Evolutionary conservation across 345 rosid species (phyloP), one percentile per base, ranked within the genome.

Genomic region (Arabidopsis suecica): DNA sequence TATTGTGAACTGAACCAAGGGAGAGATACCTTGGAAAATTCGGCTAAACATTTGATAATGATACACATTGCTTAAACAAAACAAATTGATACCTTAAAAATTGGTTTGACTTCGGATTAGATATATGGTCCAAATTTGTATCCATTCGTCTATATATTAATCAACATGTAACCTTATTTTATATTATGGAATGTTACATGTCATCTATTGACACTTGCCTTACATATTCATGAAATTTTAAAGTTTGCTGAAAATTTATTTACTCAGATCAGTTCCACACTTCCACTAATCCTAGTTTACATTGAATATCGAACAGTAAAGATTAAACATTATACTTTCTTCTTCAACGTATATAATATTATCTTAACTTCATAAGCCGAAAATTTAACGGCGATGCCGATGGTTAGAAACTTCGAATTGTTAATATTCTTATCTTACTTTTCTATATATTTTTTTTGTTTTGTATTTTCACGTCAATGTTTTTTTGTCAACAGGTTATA

Each of bases 171-270:
- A 63, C 18, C 23, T 63, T 54, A 30, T 13, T 51, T 12, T 72
- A 62, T 63, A 34, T 42, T 53, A 53, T 64, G 70, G 76, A 72
- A 73, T 73, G 64, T 73, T 56, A 44, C 37, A 44, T 44, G 57
- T 50, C 47, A 54, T 54, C 25, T 54, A 30, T 32, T 30, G 4
- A 51, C 37, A 54, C 47, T 42, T 55, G 56, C 25, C 14, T 70
- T 13, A 13, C 18, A 3, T 2, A 28, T 44, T 30, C 7, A 41
- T 25, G 47, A 37, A 20, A 13, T 25, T 3, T 61, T 10, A n/a
- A 14, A 56, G 14, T 33, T 57, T 57, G 23, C 38, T 2, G 1
- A 42, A 36, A 7, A 13, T 14, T 14, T 3, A 44, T 16, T 16
- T 63, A 42, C 9, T 41, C 67, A 42, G 14, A 25, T 42, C 8